Evolutionary conservation across 2,329 filamentous ascomycete genomes (phyloP), one percentile per base, ranked within the genome.

Genomic region (Neofusicoccum cordaticola): DNA sequence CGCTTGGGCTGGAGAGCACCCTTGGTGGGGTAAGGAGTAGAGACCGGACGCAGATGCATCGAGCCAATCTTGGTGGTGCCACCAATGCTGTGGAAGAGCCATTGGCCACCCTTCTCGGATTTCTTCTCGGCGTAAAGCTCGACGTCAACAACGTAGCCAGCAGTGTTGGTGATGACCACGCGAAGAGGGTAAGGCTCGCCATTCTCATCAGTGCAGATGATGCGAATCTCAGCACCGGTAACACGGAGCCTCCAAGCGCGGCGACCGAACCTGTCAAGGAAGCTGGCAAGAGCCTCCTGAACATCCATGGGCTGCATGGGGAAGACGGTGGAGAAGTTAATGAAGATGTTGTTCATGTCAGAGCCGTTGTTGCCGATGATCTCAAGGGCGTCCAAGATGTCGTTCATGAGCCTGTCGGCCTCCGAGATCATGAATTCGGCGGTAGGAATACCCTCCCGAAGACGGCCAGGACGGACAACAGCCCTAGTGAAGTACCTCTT

Each of bases 311-410:
- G 93, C 73, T 92, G 85, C 56, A 99, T 87, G 76, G 93, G 92
- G 88, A 99, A 98, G 66, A 97, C 91, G 9, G 93, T 92, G 0
- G 92, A 95, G 83, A 99, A 99, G 86, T 99, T 98, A 85, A 99
- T 95, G 84, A 99, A 99, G 85, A 99, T 95, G 82, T 99, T 95
- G 85, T 99, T 99, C 75, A 99, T 86, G 84, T 99, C 95, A 60
- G 95, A 97, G 83, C 96, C 96, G 83, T 97, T 98, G 85, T 97
- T 97, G 75, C 95, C 95, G 75, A 97, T 96, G 72, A 99, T 97
- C 84, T 99, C 95, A 65, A 99, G 84, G 50, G 95, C 95, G 75
- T 99, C 95, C 61, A 98, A 88, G 73, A 99, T 98, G 76, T 99
- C 95, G 77, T 92, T 98, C 86, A 99, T 93, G 71, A 98, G 85